Evolutionary conservation across 768 basidiomycete genomes (phyloP).

Genomic region (Porphyrellus cyaneotinctus): DNA sequence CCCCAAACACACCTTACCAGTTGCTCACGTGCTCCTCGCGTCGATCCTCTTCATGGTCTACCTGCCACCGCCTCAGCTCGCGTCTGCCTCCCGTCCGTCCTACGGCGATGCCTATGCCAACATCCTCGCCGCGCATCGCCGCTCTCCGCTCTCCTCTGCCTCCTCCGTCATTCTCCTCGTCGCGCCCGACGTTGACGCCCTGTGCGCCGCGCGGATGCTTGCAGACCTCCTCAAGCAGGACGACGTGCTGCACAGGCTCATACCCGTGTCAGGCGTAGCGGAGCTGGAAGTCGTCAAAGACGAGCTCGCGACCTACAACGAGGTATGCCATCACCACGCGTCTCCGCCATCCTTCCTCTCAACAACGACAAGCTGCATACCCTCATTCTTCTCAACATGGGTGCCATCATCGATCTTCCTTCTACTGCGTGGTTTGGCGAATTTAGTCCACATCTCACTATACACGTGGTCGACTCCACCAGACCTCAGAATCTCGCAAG

Average conservation of each 20-base stretch:
- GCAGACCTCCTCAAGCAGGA: constrained; percentile 88
- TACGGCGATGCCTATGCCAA: constrained; percentile 70
- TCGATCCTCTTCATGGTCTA: constrained; percentile 48
- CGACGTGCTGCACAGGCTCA: constrained; percentile 85
- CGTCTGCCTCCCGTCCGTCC: constrained; percentile 53
- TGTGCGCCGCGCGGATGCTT: constrained; percentile 89
- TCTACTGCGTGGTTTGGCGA: constrained; percentile 73
- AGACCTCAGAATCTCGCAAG: constrained; percentile 87
- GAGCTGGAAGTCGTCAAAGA: constrained; percentile 66
- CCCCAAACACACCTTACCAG: constrained; percentile 8
- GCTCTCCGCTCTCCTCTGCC: constrained; percentile 71
- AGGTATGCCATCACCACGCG: constrained; percentile 44
- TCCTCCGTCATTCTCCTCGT: constrained; percentile 84
- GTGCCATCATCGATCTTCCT: constrained; percentile 80
- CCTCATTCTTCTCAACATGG: constrained; percentile 89
- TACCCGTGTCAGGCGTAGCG: constrained; percentile 82
- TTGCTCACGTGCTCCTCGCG: constrained; percentile 12
- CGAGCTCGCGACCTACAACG: constrained; percentile 60
- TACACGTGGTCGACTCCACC: constrained; percentile 94
- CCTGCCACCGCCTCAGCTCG: constrained; percentile 67
- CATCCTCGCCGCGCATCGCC: constrained; percentile 68
- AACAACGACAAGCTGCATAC: constrained; percentile 63
- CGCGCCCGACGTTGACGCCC: constrained; percentile 86
- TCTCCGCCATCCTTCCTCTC: background rate
- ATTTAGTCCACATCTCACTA: constrained; percentile 54